Base-by-base conservation (phyloP, 768 basidiomycete genomes). In the Lentinula guzmanii region DNA sequence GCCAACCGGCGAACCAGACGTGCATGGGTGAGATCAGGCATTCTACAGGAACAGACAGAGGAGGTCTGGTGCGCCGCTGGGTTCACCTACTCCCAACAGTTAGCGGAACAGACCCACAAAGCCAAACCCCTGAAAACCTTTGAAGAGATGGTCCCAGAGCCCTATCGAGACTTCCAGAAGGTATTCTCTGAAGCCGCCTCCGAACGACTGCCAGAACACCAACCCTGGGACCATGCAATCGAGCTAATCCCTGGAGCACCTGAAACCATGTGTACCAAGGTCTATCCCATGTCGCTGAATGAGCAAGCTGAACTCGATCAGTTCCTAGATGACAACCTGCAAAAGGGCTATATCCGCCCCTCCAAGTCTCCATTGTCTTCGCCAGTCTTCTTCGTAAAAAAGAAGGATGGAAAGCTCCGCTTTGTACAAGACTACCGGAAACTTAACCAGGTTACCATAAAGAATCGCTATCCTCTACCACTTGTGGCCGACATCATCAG, bases 391-490 rank as follows among this genome's bases (percentile, higher is more conserved):
- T 52, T 52, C 21, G 18, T 52, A n/a, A 52, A 52, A 24, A 52
- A 52, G 51, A 34, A 52, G 51, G 51, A 52, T 52, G 51, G 51
- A 2, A 52, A 52, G 15, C 51, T 52, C 51, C 51, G 51, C 6
- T 52, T 52, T 52, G 51, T 52, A 28, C 51, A 52, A 15, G 51
- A 52, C 21, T 52, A 52, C 21, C 13, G 51, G 16, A 18, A 28
- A 34, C 33, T 52, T 11, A 78, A 77, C 51, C 61, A 69, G 0
- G 67, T 72, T 56, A 74, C 73, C 0, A 68, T 71, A 18, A 68
- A 71, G 24, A 68, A 75, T 57, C 61, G 62, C 5, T 75, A 76
- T 51, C 75, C 72, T 1, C 65, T 78, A 3, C 75, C 74, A 0
- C 69, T 73, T 3, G 70, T 78, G 50, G 63, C 66, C 0, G 70